These are phyloP conservation scores for Helotiales sp. DNA, from an alignment of 2,329 filamentous ascomycete species.

Conservation along the genomic window DNA sequence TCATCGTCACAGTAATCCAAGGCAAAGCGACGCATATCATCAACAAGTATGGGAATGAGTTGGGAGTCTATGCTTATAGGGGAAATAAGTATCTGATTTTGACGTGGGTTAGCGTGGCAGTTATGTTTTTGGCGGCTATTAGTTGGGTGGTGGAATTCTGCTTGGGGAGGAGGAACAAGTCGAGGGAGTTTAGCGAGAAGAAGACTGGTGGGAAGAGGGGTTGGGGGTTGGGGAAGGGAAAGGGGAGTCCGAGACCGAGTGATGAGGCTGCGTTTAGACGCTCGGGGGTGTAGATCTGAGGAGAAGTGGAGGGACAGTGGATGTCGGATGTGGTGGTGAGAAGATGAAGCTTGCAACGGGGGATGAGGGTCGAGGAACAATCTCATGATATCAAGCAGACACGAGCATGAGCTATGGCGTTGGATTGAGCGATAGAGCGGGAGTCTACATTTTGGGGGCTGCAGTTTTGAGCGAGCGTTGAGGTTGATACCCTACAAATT, in stretches of 20 bases:
- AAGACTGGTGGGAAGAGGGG: neutral
- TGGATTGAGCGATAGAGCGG: neutral
- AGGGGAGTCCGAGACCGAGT: constrained; percentile 16
- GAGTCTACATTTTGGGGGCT: neutral
- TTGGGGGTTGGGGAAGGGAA: neutral
- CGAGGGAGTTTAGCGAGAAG: constrained; percentile 31
- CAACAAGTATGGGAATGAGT: constrained; percentile 36
- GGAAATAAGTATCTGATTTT: constrained; percentile 57
- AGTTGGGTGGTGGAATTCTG: constrained; percentile 34
- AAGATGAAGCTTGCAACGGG: neutral
- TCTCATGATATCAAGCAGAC: neutral
- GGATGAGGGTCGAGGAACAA: neutral
- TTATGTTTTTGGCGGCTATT: constrained; percentile 40
- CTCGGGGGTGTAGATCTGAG: constrained; percentile 19
- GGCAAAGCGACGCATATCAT: constrained; percentile 53
- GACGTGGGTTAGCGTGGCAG: constrained; percentile 56
- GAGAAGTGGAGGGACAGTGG: no score
- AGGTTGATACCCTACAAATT: constrained; percentile 6
- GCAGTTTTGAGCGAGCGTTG: neutral
- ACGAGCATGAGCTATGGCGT: neutral
- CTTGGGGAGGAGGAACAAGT: constrained; percentile 25
- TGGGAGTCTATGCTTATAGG: constrained; percentile 38
- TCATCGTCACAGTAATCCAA: constrained; percentile 66
- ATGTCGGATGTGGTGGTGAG: no score
- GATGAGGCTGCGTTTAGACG: constrained; percentile 26